These are phyloP conservation scores for Malassezia japonica DNA, from an alignment of 1,284 basidiomycete genomes.

Conservation along the genomic window DNA sequence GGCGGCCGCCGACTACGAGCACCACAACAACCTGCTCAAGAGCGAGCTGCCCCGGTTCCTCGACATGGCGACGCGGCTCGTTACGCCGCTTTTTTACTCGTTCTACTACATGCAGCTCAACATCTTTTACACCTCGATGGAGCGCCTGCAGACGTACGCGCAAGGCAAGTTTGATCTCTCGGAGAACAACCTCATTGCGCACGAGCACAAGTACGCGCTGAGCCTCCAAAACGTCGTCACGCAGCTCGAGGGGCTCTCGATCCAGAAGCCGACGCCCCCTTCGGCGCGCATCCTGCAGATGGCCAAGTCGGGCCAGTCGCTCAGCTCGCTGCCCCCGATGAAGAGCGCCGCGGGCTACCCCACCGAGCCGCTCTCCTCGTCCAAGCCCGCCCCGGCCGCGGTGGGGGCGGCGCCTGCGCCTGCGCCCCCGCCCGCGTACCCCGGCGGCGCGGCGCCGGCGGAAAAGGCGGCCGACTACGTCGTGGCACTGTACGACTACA, in stretches of 20 bases:
- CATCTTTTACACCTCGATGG: conserved; percentile 83
- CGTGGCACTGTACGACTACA: conserved; percentile 89
- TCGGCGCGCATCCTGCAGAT: conserved; percentile 22
- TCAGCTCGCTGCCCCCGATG: conserved; percentile 2
- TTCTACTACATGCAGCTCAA: conserved; percentile 99
- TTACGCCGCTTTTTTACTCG: conserved; percentile 91
- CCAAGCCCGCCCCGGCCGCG: not conserved
- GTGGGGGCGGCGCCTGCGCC: conserved; percentile 8
- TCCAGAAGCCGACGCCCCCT: conserved; percentile 31
- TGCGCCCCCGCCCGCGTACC: conserved; percentile 43
- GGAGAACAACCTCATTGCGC: conserved; percentile 55
- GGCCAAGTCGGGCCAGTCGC: conserved; percentile 8
- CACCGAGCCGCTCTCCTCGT: not conserved
- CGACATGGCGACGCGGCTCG: conserved; percentile 73
- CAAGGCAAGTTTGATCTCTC: conserved; percentile 69
- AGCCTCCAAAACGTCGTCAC: conserved; percentile 70
- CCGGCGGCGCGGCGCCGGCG: conserved; percentile 22
- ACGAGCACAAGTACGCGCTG: conserved; percentile 67
- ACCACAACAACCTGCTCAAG: conserved; percentile 85
- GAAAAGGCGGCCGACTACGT: conserved; percentile 56
- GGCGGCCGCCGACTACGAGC: conserved; percentile 90
- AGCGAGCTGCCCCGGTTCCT: conserved; percentile 86
- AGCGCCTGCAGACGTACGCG: conserved; percentile 77
- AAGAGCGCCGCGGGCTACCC: not conserved
- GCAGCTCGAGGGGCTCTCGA: conserved; percentile 45